These are phyloP conservation scores for Colletotrichum somersetense DNA, from an alignment of 2,329 filamentous ascomycete genomes.

Conservation along the genomic window DNA sequence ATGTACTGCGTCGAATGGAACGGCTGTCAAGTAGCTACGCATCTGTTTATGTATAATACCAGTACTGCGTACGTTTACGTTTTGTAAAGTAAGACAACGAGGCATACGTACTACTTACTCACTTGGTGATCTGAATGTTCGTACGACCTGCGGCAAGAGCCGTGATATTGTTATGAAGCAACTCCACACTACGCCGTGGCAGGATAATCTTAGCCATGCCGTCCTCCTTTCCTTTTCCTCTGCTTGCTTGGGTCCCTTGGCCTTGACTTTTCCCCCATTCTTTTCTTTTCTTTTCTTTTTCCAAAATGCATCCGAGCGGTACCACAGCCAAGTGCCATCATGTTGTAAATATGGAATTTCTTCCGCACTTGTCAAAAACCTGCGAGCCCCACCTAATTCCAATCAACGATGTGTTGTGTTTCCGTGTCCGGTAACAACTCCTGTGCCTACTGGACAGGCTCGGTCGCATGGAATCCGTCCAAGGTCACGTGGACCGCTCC, in stretches of 20 bases:
- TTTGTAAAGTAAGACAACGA: background rate
- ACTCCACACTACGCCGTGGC: background rate
- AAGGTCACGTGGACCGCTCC: slow-evolving; percentile 90
- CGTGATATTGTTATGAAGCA: background rate
- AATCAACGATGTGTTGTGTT: background rate
- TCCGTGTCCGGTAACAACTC: slow-evolving; percentile 5
- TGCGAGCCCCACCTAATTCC: background rate
- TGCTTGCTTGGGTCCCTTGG: background rate
- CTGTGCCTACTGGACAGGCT: slow-evolving; percentile 29
- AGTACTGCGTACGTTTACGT: background rate
- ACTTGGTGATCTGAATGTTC: background rate
- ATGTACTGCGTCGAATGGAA: background rate
- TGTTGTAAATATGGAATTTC: slow-evolving; percentile 11
- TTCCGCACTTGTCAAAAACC: slow-evolving; percentile 9
- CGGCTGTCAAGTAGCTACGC: background rate
- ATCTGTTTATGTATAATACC: background rate
- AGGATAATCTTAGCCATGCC: background rate
- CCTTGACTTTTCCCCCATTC: background rate
- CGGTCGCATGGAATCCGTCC: slow-evolving; percentile 80
- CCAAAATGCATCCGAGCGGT: background rate
- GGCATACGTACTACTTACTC: background rate
- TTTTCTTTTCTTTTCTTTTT: background rate
- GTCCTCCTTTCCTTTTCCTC: background rate
- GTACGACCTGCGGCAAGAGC: background rate
- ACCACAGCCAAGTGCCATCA: background rate